Evolutionary conservation across 2,329 filamentous ascomycete genomes (phyloP), one percentile per base, ranked within the genome.

Genomic region (Epichloe uncinata): DNA sequence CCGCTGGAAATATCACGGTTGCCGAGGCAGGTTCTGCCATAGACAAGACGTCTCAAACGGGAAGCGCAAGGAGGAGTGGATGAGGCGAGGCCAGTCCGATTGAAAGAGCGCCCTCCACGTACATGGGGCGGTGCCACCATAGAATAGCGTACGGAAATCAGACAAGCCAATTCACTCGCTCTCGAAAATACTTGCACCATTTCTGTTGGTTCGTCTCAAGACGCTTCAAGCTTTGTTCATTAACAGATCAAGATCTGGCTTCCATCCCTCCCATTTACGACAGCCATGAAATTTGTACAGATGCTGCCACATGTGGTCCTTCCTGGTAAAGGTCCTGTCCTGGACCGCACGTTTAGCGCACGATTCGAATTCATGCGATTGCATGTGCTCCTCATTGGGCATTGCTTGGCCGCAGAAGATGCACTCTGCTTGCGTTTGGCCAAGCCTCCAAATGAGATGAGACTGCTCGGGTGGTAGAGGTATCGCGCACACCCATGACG

Each of bases 191-290:
- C 26, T 30, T 30, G 8, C 8, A 30, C 26, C 26, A 30, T 30
- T 30, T 9, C 26, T 30, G 26, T 30, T 30, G 26, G 1, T 9
- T 11, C 26, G 26, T 1, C 26, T 30, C 8, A 30, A 30, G 26
- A 30, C 26, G 26, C 26, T 11, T 30, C 26, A 1, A 30, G 18
- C 37, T 40, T 22, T 43, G 5, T 16, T 43, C 40, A 61, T 63
- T 5, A 69, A 55, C 41, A 65, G 51, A 33, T 58, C 57, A 26
- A 69, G 54, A 34, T 69, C 61, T 2, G 63, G 66, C 61, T 54
- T 78, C 74, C 76, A 80, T 63, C 68, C 66, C 4, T 60, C 68
- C 69, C 55, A 72, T 55, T 50, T 69, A 61, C 73, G 73, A 54
- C 68, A 71, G 1, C 63, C 62, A 49, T 71, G 69, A 37, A 71